phyloP scores from a whole-genome alignment of 164 flowering plant species.

The Stephania japonica region DNA sequence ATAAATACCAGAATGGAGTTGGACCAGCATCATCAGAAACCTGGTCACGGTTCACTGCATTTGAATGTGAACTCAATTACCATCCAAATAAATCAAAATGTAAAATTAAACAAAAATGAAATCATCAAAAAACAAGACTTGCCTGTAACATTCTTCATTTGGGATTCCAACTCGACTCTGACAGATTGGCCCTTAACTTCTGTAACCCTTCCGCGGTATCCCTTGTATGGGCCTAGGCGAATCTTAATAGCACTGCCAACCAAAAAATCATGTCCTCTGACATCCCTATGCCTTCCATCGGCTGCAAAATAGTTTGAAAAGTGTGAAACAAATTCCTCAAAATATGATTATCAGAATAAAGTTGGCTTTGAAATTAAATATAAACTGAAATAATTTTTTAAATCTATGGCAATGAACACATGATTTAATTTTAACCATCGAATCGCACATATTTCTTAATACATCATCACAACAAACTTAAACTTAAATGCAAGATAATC shows the following conservation, averaged over 20 bases:
- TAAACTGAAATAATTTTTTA: neutral
- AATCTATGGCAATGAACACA: too few species aligned
- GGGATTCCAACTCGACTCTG: slow-evolving; percentile 84
- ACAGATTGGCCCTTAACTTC: slow-evolving; percentile 67
- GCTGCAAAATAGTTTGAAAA: slow-evolving; percentile 25
- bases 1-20: slow-evolving; percentile 59
- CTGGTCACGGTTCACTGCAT: slow-evolving; percentile 66
- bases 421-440: too few species aligned
- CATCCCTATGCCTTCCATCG: slow-evolving; percentile 81
- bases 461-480: neutral
- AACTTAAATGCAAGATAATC: neutral
- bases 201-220: slow-evolving; percentile 87
- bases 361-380: neutral
- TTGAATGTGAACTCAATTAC: slow-evolving; percentile 5
- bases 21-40: slow-evolving; percentile 66
- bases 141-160: slow-evolving; percentile 94
- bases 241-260: slow-evolving; percentile 65
- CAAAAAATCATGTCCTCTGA: slow-evolving; percentile 79
- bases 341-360: neutral
- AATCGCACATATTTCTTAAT: neutral
- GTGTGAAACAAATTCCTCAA: neutral
- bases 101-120: neutral
- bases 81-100: neutral
- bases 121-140: slow-evolving; percentile 21
- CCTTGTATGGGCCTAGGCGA: slow-evolving; percentile 79